Evolutionary conservation across 1,284 basidiomycete genomes (phyloP).

Genomic region (Apiotrichum domesticum): DNA sequence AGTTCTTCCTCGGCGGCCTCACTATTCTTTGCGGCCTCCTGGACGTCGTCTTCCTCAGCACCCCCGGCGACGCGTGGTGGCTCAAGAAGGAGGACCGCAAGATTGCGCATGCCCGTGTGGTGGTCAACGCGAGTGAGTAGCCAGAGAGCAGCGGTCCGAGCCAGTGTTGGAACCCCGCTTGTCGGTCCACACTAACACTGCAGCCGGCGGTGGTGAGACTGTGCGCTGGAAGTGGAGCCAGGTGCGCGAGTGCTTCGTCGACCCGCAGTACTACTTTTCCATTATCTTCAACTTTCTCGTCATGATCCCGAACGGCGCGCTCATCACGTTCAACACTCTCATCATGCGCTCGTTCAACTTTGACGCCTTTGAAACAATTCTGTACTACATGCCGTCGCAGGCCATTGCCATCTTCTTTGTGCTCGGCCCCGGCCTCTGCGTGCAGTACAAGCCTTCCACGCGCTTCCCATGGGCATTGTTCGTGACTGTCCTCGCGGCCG

Average conservation of each 20-base stretch:
- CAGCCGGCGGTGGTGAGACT: conserved; percentile 16
- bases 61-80: conserved; percentile 20
- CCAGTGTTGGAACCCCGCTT: neutral
- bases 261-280: conserved; percentile 24
- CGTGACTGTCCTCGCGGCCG: neutral
- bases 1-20: conserved; percentile 22
- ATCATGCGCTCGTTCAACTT: conserved; percentile 18
- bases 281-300: conserved; percentile 17
- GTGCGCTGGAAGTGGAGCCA: conserved; percentile 23
- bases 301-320: conserved; percentile 26
- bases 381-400: conserved; percentile 8
- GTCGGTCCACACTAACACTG: neutral
- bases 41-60: conserved; percentile 18
- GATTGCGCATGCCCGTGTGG: conserved; percentile 19
- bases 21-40: conserved; percentile 12
- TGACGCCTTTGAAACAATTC: conserved; percentile 7
- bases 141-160: neutral
- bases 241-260: conserved; percentile 20
- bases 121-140: conserved; percentile 15
- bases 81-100: conserved; percentile 16
- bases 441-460: conserved; percentile 10
- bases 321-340: conserved; percentile 21
- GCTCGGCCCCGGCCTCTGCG: conserved; percentile 8
- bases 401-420: conserved; percentile 7
- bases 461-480: conserved; percentile 20